phyloP scores from a whole-genome alignment of 1,139 yeast genomes.

The Nakaseomyces uthaithaninus region DNA sequence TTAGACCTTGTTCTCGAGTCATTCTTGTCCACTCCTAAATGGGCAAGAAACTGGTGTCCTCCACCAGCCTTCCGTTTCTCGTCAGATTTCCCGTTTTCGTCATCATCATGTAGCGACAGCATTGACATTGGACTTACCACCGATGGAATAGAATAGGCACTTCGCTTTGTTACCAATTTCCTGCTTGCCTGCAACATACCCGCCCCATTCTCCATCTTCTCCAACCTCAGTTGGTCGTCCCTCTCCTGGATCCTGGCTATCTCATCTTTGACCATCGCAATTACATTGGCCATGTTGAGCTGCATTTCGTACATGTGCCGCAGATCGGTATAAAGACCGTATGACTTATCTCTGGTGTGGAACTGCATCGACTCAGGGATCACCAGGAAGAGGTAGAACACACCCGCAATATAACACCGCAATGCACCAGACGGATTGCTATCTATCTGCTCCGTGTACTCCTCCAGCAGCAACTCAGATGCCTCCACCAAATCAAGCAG shows the following conservation, averaged over 20 bases:
- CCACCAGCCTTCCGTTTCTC: not conserved
- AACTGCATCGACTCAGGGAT: constrained; percentile 36
- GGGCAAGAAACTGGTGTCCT: not conserved
- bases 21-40: not conserved
- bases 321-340: constrained; percentile 32
- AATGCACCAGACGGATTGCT: constrained; percentile 23
- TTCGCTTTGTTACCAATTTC: constrained; percentile 1
- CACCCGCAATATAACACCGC: constrained; percentile 32
- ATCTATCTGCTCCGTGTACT: constrained; percentile 22
- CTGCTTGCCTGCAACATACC: not conserved
- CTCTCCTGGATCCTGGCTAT: constrained; percentile 13
- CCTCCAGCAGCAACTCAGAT: constrained; percentile 27
- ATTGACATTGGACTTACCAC: not conserved
- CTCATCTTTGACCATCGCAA: constrained; percentile 30
- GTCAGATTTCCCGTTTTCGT: not conserved
- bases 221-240: not conserved
- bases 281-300: constrained; percentile 34
- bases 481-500: constrained; percentile 31
- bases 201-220: not conserved
- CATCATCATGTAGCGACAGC: constrained; percentile 14
- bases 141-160: constrained; percentile 5
- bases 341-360: constrained; percentile 35
- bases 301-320: constrained; percentile 33
- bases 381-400: constrained; percentile 32
- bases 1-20: constrained; percentile 1